phyloP scores from a whole-genome alignment of 768 basidiomycete genomes.

The Suillus americanus region DNA sequence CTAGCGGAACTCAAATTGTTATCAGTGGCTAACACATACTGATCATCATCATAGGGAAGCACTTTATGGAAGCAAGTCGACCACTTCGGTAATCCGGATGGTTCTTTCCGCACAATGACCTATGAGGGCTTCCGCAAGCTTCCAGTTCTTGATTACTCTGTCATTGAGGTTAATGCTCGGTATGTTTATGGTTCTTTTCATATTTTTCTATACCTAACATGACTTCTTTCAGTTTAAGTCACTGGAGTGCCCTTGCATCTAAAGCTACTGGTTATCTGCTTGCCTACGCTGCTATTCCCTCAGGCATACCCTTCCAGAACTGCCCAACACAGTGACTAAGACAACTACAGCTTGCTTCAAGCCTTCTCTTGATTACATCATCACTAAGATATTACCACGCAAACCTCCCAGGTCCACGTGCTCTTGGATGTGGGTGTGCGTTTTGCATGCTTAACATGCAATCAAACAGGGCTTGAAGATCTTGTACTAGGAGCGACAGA shows the following conservation, averaged over 20 bases:
- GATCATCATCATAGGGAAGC: slow-evolving; percentile 52
- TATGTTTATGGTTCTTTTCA: slow-evolving; percentile 25
- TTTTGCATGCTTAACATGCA: too few species aligned
- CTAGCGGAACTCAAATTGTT: too few species aligned
- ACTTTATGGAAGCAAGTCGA: slow-evolving; percentile 89
- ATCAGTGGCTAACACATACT: background rate
- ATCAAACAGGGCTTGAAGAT: too few species aligned
- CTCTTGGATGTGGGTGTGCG: too few species aligned
- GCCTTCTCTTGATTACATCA: slow-evolving; percentile 97
- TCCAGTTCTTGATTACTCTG: slow-evolving; percentile 90
- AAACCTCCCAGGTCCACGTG: too few species aligned
- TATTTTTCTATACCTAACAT: slow-evolving; percentile 1
- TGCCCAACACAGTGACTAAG: slow-evolving; percentile 98
- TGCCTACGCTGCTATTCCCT: slow-evolving; percentile 97
- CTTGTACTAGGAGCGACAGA: too few species aligned
- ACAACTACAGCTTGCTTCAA: slow-evolving; percentile 99
- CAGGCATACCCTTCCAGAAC: slow-evolving; percentile 94
- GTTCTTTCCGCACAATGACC: slow-evolving; percentile 73
- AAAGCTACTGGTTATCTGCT: slow-evolving; percentile 99
- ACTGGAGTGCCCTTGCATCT: slow-evolving; percentile 93
- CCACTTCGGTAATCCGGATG: slow-evolving; percentile 76
- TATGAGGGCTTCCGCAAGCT: slow-evolving; percentile 85
- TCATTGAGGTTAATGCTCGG: slow-evolving; percentile 98
- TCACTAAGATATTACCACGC: slow-evolving; percentile 79
- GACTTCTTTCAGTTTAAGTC: slow-evolving; percentile 53